Base-by-base conservation (phyloP, 345 rosid species). In the Eucalyptus pauciflora region DNA sequence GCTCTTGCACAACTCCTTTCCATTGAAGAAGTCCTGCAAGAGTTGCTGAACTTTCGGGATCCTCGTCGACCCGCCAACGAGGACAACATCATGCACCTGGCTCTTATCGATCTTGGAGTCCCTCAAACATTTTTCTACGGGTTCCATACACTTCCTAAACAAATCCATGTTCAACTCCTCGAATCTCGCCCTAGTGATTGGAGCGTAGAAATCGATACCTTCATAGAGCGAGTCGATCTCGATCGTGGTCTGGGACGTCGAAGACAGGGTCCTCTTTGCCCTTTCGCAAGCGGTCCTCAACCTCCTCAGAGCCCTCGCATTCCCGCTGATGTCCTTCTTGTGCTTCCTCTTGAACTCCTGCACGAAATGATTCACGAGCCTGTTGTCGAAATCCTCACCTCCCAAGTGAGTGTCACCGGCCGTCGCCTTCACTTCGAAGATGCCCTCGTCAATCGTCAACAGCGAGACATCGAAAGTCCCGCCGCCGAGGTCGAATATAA, bases 361-460 rank as follows among this genome's bases (percentile, higher is more conserved):
- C 8, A 41, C 89, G 43, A 91, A 91, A 85, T 91, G 92, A 69
- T 87, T 86, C 31, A 90, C 91, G 41, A 90, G 52, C 89, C 91
- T 50, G 54, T 91, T 91, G 60, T 87, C 79, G 33, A 90, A 90
- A 86, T 88, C 91, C 62, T 90, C 91, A 0, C 91, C 90, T 49
- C 91, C 91, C 5, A 91, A 52, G 20, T 91, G 92, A 17, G 91
- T 91, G 81, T 91, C 92, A 6, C 92, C 92, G 9, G 92, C 92
- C 24, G 92, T 91, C 13, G 91, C 88, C 85, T 91, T 89, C 41
- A 91, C 92, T 86, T 89, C 91, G 45, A 91, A 91, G 46, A 91
- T 88, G 2, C 91, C 92, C 76, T 91, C 92, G 52, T 91, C 90
- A 11, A 91, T 91, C 6, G 89, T 89, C 37, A 89, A 16, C 25